Percentiles rank a stretch among this genome's conserved stretches.
phyloP scores from a whole-genome alignment of 179 eudicot genomes.

The Amaranthus tricolor region DNA sequence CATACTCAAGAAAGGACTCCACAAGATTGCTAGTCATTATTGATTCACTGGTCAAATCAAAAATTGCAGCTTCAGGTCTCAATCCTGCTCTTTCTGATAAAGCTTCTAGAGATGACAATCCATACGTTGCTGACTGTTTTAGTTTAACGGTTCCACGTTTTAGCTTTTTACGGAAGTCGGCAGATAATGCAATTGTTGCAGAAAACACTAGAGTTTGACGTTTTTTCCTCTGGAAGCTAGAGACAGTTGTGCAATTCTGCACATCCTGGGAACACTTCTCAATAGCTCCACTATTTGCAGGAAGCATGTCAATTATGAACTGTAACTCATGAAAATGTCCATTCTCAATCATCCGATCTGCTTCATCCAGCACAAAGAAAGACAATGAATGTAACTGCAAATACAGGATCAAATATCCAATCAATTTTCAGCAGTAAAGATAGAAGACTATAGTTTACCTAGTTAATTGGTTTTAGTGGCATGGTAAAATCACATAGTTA shows the following conservation, averaged over 20 bases:
- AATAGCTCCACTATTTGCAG: slow-evolving; percentile 38
- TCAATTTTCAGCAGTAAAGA: slow-evolving; percentile 17
- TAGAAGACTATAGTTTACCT: background rate
- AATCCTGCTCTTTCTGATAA: slow-evolving; percentile 92
- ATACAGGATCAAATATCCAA: slow-evolving; percentile 11
- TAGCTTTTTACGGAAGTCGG: slow-evolving; percentile 85
- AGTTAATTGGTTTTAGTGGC: background rate
- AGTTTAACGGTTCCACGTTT: slow-evolving; percentile 69
- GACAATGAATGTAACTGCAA: slow-evolving; percentile 89
- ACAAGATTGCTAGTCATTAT: slow-evolving; percentile 76
- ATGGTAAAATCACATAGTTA: background rate
- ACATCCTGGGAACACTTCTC: slow-evolving; percentile 44
- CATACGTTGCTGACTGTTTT: slow-evolving; percentile 46
- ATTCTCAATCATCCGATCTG: slow-evolving; percentile 94
- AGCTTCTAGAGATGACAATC: slow-evolving; percentile 67
- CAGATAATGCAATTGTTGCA: slow-evolving; percentile 86
- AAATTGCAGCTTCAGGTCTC: slow-evolving; percentile 82
- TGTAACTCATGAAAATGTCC: slow-evolving; percentile 95
- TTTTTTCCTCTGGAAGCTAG: slow-evolving; percentile 71
- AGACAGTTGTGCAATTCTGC: slow-evolving; percentile 62
- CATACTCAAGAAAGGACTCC: slow-evolving; percentile 96
- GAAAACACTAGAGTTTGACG: slow-evolving; percentile 97
- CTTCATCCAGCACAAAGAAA: slow-evolving; percentile 97
- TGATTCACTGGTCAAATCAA: slow-evolving; percentile 80
- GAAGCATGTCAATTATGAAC: slow-evolving; percentile 92